Conservation (phyloP, 768 basidiomycete genomes). For the Sarcomyxa edulis region DNA sequence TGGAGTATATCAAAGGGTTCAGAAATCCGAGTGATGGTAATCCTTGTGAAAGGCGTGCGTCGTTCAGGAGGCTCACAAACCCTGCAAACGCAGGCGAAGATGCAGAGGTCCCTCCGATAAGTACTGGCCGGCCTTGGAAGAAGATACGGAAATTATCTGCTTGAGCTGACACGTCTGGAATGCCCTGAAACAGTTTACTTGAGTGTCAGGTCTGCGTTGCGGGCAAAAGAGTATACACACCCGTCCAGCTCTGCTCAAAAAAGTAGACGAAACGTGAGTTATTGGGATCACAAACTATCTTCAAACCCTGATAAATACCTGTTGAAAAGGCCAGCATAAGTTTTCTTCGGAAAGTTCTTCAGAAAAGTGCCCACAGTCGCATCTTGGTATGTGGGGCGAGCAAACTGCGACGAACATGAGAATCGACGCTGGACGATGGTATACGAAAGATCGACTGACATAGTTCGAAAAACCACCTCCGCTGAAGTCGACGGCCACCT, state of each 20-base stretch:
- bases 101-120: slow-evolving; percentile 20
- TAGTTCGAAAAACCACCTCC: slow-evolving; percentile 74
- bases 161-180: slow-evolving; percentile 27
- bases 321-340: slow-evolving; percentile 23
- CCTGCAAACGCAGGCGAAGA: slow-evolving; percentile 24
- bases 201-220: neutral
- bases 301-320: slow-evolving; percentile 3
- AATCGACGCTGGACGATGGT: neutral
- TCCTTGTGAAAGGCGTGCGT: slow-evolving; percentile 16
- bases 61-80: slow-evolving; percentile 23
- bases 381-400: slow-evolving; percentile 28
- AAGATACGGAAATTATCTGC: slow-evolving; percentile 17
- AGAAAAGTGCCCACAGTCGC: slow-evolving; percentile 22
- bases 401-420: slow-evolving; percentile 9
- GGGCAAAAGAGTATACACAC: slow-evolving; percentile 1
- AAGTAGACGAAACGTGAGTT: no score
- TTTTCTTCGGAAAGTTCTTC: slow-evolving; percentile 14
- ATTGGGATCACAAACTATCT: neutral
- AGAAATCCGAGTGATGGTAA: slow-evolving; percentile 15
- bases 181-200: slow-evolving; percentile 9
- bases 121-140: slow-evolving; percentile 8
- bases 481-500: slow-evolving; percentile 55
- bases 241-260: slow-evolving; percentile 11
- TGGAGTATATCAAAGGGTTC: slow-evolving; percentile 17
- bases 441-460: slow-evolving; percentile 23